Percentiles rank a stretch among this genome's conserved stretches.
phyloP scores from a whole-genome alignment of 2,329 filamentous ascomycete species.

The Paraphaeosphaeria minitans region DNA sequence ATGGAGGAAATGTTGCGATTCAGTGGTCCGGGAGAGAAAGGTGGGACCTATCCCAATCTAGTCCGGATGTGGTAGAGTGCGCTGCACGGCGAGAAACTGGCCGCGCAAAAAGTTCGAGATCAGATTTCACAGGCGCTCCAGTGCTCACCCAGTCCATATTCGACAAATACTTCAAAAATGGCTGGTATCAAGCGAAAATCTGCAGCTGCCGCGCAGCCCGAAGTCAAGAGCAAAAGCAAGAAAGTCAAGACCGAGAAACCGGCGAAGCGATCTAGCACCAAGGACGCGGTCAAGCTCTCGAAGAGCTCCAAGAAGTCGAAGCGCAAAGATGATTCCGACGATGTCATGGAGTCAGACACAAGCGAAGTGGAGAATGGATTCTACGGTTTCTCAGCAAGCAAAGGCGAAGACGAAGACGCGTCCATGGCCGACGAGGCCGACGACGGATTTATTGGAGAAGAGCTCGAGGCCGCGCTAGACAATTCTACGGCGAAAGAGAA shows the following conservation, averaged over 20 bases:
- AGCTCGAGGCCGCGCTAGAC: slow-evolving; percentile 13
- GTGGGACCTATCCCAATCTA: background rate
- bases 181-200: slow-evolving; percentile 46
- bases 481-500: slow-evolving; percentile 16
- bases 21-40: background rate
- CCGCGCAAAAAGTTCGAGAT: slow-evolving; percentile 35
- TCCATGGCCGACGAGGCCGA: slow-evolving; percentile 26
- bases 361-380: slow-evolving; percentile 45
- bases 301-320: slow-evolving; percentile 40
- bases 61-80: slow-evolving; percentile 7
- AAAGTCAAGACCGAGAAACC: slow-evolving; percentile 46
- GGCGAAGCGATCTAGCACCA: slow-evolving; percentile 32
- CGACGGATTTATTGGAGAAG: slow-evolving; percentile 17
- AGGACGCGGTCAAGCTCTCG: slow-evolving; percentile 28
- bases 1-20: background rate
- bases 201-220: slow-evolving; percentile 21
- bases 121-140: slow-evolving; percentile 18
- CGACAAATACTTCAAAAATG: slow-evolving; percentile 25
- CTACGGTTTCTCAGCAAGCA: slow-evolving; percentile 34
- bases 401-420: slow-evolving; percentile 19
- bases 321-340: slow-evolving; percentile 33
- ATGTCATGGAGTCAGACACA: slow-evolving; percentile 43
- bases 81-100: slow-evolving; percentile 20
- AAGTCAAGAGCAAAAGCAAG: slow-evolving; percentile 41
- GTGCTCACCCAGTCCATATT: slow-evolving; percentile 10